phyloP scores from a whole-genome alignment of 805 yeast genomes.

The Blastobotrys robertii region DNA sequence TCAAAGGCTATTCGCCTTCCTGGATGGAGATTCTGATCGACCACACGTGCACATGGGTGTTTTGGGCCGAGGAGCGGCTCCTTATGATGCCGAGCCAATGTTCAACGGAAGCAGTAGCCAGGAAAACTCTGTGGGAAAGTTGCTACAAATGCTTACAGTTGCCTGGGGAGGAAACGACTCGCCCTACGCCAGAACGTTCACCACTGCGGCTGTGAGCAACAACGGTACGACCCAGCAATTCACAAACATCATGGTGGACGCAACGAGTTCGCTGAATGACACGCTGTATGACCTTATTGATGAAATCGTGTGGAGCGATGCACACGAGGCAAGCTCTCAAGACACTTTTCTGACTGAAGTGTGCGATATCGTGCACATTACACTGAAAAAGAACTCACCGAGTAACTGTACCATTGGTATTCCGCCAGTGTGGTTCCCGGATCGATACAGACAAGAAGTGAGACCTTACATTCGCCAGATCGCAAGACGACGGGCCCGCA shows the following conservation, averaged over 20 bases:
- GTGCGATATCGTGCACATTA: constrained; percentile 15
- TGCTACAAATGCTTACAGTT: constrained; percentile 7
- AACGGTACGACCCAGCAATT: constrained; percentile 2
- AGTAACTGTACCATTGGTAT: constrained; percentile 16
- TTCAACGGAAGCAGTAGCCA: not conserved
- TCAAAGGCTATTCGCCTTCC: constrained; percentile 25
- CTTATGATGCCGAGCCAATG: not conserved
- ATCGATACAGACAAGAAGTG: constrained; percentile 12
- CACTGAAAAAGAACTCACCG: constrained; percentile 19
- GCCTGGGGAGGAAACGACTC: constrained; percentile 12
- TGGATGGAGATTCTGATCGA: constrained; percentile 22
- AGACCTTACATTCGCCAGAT: constrained; percentile 6
- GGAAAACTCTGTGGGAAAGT: constrained; percentile 9
- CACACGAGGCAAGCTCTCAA: constrained; percentile 3
- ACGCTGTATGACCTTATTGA: constrained; percentile 16
- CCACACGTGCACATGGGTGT: constrained; percentile 14
- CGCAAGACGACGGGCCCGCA: constrained; percentile 3
- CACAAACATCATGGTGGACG: constrained; percentile 13
- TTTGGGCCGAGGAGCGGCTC: not conserved
- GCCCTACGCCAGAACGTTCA: constrained; percentile 5
- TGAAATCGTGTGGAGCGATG: constrained; percentile 14
- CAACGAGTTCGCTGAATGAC: constrained; percentile 12
- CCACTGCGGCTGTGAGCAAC: not conserved
- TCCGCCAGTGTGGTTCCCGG: constrained; percentile 16
- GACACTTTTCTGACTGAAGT: constrained; percentile 14